Conservation (phyloP, 2,329 filamentous ascomycete genomes). For the Ramularia endophylla region DNA sequence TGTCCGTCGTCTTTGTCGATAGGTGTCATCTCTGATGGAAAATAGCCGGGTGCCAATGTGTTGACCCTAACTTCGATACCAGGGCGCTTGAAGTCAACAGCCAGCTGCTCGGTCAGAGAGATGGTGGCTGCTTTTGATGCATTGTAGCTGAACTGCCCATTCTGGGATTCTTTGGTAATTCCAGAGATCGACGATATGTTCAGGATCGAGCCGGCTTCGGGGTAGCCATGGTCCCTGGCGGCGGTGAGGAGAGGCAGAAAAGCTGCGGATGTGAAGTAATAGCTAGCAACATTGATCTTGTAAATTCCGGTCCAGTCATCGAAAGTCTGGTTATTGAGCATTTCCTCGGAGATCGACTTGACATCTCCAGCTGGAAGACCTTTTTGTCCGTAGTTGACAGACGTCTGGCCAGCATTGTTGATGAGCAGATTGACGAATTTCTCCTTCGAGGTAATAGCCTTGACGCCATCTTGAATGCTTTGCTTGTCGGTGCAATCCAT, state of each 20-base stretch:
- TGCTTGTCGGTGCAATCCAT: constrained; percentile 31
- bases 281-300: constrained; percentile 41
- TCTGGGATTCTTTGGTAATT: constrained; percentile 40
- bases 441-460: constrained; percentile 23
- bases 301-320: constrained; percentile 41
- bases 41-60: constrained; percentile 52
- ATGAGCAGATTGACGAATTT: constrained; percentile 29
- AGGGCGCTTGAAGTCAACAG: constrained; percentile 45
- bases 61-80: constrained; percentile 51
- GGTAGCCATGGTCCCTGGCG: constrained; percentile 37
- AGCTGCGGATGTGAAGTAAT: constrained; percentile 41
- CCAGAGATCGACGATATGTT: constrained; percentile 43
- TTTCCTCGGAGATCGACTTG: constrained; percentile 54
- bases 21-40: constrained; percentile 54
- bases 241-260: constrained; percentile 41
- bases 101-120: constrained; percentile 52
- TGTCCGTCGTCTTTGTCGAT: constrained; percentile 44
- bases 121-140: constrained; percentile 46
- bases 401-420: constrained; percentile 28
- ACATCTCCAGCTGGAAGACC: constrained; percentile 21
- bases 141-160: constrained; percentile 43
- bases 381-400: constrained; percentile 22
- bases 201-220: constrained; percentile 37
- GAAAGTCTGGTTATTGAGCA: constrained; percentile 38
- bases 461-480: constrained; percentile 23